phyloP scores from a whole-genome alignment of 352 stramenopile species.

The Globisporangium cystogenes region DNA sequence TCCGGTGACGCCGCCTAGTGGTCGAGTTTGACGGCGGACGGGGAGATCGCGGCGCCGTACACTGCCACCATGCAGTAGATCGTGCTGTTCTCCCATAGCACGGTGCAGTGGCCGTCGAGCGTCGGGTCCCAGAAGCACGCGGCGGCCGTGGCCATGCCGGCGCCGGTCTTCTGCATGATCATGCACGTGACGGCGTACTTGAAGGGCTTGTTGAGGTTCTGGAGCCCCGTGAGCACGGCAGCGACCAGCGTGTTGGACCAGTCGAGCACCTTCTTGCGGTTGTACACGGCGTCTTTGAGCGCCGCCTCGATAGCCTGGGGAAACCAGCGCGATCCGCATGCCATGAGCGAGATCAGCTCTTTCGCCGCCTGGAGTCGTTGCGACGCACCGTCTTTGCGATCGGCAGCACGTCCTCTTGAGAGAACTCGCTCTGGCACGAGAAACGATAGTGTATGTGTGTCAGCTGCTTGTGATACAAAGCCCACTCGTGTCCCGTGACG shows the following conservation, averaged over 20 bases:
- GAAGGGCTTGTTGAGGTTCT: constrained; percentile 87
- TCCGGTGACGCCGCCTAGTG: constrained; percentile 20
- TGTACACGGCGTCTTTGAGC: constrained; percentile 82
- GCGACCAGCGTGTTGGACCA: constrained; percentile 82
- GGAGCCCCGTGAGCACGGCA: constrained; percentile 67
- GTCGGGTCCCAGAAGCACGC: constrained; percentile 75
- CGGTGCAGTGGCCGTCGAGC: constrained; percentile 77
- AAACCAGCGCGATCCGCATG: neutral
- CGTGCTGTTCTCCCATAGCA: constrained; percentile 82
- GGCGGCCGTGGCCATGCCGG: constrained; percentile 57
- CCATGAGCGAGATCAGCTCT: neutral
- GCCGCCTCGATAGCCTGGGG: constrained; percentile 61
- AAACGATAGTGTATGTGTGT: neutral
- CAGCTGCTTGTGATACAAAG: neutral
- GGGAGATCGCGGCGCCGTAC: constrained; percentile 79
- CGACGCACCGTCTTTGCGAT: constrained; percentile 55
- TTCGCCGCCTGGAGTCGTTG: neutral
- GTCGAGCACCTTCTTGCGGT: constrained; percentile 82
- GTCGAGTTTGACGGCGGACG: constrained; percentile 64
- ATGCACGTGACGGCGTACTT: constrained; percentile 83
- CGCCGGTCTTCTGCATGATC: constrained; percentile 85
- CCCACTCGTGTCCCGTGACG: neutral
- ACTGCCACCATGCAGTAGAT: constrained; percentile 84
- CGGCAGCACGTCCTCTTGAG: constrained; percentile 66
- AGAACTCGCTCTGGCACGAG: constrained; percentile 61